These are phyloP conservation scores for Phyllosticta citrichinensis DNA, from an alignment of 2,329 filamentous ascomycete species.

Conservation along the genomic window DNA sequence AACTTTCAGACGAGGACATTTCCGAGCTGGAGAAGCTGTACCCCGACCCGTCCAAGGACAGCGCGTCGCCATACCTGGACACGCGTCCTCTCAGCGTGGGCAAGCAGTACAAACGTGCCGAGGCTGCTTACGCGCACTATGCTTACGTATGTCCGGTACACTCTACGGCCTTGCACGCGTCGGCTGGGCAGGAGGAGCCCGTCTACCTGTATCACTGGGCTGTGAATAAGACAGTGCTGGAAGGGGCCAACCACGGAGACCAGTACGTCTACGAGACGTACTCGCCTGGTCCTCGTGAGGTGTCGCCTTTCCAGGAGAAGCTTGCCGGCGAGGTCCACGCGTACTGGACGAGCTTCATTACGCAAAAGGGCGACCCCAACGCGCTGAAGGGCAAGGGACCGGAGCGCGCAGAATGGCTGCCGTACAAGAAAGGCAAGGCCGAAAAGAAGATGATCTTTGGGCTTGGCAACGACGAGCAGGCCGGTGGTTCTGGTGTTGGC, in stretches of 20 bases:
- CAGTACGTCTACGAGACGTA: slow-evolving; percentile 26
- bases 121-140: slow-evolving; percentile 54
- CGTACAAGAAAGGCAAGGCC: slow-evolving; percentile 12
- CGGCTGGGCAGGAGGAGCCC: slow-evolving; percentile 17
- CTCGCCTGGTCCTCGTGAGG: slow-evolving; percentile 15
- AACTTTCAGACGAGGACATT: slow-evolving; percentile 43
- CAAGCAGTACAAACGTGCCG: slow-evolving; percentile 46
- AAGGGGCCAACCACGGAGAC: slow-evolving; percentile 26
- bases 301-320: slow-evolving; percentile 20
- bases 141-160: slow-evolving; percentile 56
- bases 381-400: slow-evolving; percentile 14
- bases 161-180: slow-evolving; percentile 43
- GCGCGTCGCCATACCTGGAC: slow-evolving; percentile 32
- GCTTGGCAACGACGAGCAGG: slow-evolving; percentile 47
- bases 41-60: slow-evolving; percentile 43
- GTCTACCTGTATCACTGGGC: slow-evolving; percentile 55
- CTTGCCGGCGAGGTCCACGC: slow-evolving; percentile 22
- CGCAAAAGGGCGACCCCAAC: slow-evolving; percentile 22
- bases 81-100: slow-evolving; percentile 34
- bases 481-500: slow-evolving; percentile 29
- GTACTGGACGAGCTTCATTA: slow-evolving; percentile 24
- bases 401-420: slow-evolving; percentile 17
- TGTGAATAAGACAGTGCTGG: slow-evolving; percentile 31
- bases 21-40: slow-evolving; percentile 50
- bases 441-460: slow-evolving; percentile 44